Base-by-base conservation (phyloP, 345 rosid species). In the Xanthoceras sorbifolium region DNA sequence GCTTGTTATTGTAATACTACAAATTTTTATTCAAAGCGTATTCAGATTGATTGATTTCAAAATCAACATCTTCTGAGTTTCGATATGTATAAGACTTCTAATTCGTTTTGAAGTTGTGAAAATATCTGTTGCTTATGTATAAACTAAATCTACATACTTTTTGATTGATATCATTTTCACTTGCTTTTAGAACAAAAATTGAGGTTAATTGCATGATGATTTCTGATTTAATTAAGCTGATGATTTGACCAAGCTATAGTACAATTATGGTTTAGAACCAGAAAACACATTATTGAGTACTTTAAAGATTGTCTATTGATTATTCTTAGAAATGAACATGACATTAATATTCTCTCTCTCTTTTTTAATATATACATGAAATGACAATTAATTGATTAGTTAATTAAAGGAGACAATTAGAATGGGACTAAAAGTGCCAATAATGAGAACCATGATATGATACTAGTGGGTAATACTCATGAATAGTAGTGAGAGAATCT, bases 311-410 rank as follows among this genome's bases (percentile, higher is more conserved):
- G 40, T 28, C 12, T 9, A 62, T 46, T 20, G 68, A 61, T 61
- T 57, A 73, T 42, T 15, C 76, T 55, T 12, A 20, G 44, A 71
- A n/a, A 74, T 63, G 69, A 81, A 73, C 40, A 77, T 68, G 60
- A 50, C 73, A 32, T 61, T 36, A 52, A 61, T 69, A 60, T 75
- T 77, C 83, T 77, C 10, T 62, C 11, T 22, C 17, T 20, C 42
- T 63, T 17, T 8, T 31, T 20, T 34, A 60, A 60, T 8, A 18
- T 3, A 32, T 46, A 22, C 4, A 48, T 3, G 17, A 74, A 64
- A 11, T 64, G 77, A 50, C 31, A 50, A 29, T 42, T 15, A 50
- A 29, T 42, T 15, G 55, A 40, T 63, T 74, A 7, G 48, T 64
- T n/a, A 64, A 74, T 32, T 48, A 31, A 32, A 48, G 69, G 69